Evolutionary conservation across 2,329 filamentous ascomycete genomes (phyloP).

Genomic region (Truncatella angustata): DNA sequence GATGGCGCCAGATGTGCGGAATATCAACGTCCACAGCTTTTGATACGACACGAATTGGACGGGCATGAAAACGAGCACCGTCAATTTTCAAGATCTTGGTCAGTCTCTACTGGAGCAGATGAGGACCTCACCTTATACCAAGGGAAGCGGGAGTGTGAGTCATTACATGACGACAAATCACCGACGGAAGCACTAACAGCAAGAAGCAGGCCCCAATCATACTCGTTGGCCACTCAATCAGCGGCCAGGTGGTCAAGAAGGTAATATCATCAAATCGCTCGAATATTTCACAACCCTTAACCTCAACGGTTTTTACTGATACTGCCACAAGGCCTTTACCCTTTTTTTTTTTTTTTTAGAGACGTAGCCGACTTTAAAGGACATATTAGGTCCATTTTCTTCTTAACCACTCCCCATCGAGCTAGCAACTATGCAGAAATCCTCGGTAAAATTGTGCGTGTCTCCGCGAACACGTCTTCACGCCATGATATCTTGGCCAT

Average conservation of each 20-base stretch:
- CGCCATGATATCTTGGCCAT: slow-evolving; percentile 23
- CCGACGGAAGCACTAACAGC: background rate
- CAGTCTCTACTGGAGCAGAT: slow-evolving; percentile 23
- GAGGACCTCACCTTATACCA: slow-evolving; percentile 17
- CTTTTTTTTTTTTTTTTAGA: slow-evolving; percentile 21
- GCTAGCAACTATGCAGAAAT: slow-evolving; percentile 28
- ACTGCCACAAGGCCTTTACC: slow-evolving; percentile 15
- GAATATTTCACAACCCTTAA: background rate
- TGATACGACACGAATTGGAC: slow-evolving; percentile 27
- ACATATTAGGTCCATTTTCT: slow-evolving; percentile 29
- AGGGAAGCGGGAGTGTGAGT: background rate
- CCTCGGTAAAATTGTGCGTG: slow-evolving; percentile 23
- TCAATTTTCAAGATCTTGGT: slow-evolving; percentile 26
- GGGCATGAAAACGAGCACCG: slow-evolving; percentile 11
- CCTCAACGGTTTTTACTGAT: slow-evolving; percentile 1
- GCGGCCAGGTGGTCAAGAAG: slow-evolving; percentile 33
- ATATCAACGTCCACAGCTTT: slow-evolving; percentile 25
- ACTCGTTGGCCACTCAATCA: slow-evolving; percentile 28
- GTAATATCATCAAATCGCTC: slow-evolving; percentile 10
- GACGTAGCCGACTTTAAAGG: slow-evolving; percentile 13
- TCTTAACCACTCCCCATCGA: slow-evolving; percentile 34
- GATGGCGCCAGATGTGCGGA: slow-evolving; percentile 20
- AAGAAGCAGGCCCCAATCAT: slow-evolving; percentile 21
- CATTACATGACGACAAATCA: background rate
- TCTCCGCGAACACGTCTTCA: slow-evolving; percentile 16